Evolutionary conservation across 768 basidiomycete species (phyloP), one percentile per base, ranked within the genome.

Genomic region (Tylopilus rubrobrunneus): DNA sequence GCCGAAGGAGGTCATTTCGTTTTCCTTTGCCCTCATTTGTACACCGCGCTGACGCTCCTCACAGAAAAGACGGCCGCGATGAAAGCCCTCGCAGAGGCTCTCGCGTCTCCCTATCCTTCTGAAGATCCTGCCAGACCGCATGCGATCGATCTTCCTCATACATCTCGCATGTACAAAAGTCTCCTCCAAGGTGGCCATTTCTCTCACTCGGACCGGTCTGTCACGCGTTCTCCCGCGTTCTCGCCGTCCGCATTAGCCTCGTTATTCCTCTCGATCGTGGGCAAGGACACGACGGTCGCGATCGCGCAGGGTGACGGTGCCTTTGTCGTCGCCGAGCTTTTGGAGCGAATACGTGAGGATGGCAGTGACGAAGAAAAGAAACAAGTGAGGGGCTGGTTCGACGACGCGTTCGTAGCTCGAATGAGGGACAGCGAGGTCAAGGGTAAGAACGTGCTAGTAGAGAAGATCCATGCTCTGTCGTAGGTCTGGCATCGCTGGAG

Each of bases 181-280:
- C 82, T 97, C 7, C 77, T 97, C 1, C 92, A 95, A 65, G 94
- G 94, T 6, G 94, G 94, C 0, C 92, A 95, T 66, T 97, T 85
- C 71, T 84, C 83, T 56, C 85, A 83, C 31, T 67, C 78, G 0
- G 78, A 82, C 3, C 76, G 77, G 21, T 56, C 77, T 3, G 74
- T 95, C 36, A 78, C 80, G 31, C 76, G 68, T 7, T 74, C 79
- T 3, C 61, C 78, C 3, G 59, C 68, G 1, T 92, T 86, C 77
- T 81, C 85, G 19, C 73, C 85, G 0, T 64, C 69, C 1, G 70
- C 68, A 1, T 92, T 92, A 57, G 89, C 87, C 0, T 68, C 71
- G 4, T 65, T 71, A 11, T 87, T 90, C 63, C 69, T 87, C 23
- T 66, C 75, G 14, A 59, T 70, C 4, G 80, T 88, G 0, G 84